Conservation (phyloP, 176 grass and related monocot genomes). For the Juncus effusus region DNA sequence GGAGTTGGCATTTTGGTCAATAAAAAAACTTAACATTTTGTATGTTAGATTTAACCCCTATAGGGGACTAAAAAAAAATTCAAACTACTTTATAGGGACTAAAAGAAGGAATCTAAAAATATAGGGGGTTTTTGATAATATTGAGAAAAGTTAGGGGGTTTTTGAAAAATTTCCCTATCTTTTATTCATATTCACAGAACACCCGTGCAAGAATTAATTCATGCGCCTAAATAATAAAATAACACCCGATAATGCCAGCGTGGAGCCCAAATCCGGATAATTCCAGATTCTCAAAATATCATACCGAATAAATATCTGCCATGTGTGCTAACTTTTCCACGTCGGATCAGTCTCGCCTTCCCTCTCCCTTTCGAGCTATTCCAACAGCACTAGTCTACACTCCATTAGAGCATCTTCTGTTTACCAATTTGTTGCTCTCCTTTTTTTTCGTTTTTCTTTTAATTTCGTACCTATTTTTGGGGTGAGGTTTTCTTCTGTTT, state of each 20-base stretch:
- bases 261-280: conserved; percentile 18
- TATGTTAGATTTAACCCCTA: no score
- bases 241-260: background rate
- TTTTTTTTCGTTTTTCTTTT: background rate
- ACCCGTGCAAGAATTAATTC: conserved; percentile 42
- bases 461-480: background rate
- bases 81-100: no score
- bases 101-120: no score
- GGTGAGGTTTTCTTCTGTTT: background rate
- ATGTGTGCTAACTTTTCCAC: conserved; percentile 1
- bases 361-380: background rate
- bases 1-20: no score
- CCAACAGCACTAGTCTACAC: background rate
- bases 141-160: no score
- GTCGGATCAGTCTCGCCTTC: conserved; percentile 24
- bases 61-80: no score
- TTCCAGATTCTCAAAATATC: conserved; percentile 42
- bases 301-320: conserved; percentile 15
- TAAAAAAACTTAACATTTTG: no score
- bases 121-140: no score
- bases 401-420: background rate
- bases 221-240: background rate
- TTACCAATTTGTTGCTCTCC: background rate
- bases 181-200: conserved; percentile 28
- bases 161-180: no score